Evolutionary conservation across 108 stramenopile species (phyloP).

Genomic region (Conticribra weissflogii): DNA sequence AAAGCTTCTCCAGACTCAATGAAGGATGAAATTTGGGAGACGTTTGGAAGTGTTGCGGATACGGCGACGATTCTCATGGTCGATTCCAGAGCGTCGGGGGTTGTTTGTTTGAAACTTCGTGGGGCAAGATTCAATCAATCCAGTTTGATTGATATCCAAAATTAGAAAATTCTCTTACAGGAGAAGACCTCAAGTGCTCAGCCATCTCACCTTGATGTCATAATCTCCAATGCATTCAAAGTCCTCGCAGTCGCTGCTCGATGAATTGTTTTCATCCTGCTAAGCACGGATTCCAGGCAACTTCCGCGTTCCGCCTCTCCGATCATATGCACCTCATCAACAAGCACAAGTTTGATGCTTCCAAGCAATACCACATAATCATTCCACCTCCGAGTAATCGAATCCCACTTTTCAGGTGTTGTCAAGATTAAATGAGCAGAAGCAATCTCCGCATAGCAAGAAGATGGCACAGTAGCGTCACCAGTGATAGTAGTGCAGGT

Average conservation of each 20-base stretch:
- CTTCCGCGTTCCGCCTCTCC: conserved; percentile 88
- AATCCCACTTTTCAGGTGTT: conserved; percentile 97
- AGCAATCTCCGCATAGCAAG: conserved; percentile 73
- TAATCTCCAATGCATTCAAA: conserved; percentile 34
- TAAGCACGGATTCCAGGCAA: conserved; percentile 88
- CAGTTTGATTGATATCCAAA: background rate
- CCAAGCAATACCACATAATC: conserved; percentile 90
- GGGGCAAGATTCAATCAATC: background rate
- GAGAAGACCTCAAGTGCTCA: too few relatives aligned
- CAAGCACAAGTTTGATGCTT: conserved; percentile 86
- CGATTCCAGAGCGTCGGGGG: conserved; percentile 64
- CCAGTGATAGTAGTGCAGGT: conserved; percentile 88
- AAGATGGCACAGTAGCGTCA: conserved; percentile 61
- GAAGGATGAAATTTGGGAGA: conserved; percentile 89
- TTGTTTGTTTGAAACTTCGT: conserved; percentile 59
- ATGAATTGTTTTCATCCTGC: conserved; percentile 91
- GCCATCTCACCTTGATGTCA: conserved; percentile 40
- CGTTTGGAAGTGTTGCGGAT: conserved; percentile 95
- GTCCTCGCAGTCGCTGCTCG: conserved; percentile 48
- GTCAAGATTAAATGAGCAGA: conserved; percentile 87
- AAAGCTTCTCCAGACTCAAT: conserved; percentile 83
- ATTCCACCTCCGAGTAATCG: conserved; percentile 91
- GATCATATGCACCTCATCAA: conserved; percentile 96
- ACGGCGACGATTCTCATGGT: conserved; percentile 88
- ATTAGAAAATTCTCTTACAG: too few relatives aligned